Evolutionary conservation across 805 yeast species (phyloP), one percentile per base, ranked within the genome.

Genomic region (Suhomyces emberorum): DNA sequence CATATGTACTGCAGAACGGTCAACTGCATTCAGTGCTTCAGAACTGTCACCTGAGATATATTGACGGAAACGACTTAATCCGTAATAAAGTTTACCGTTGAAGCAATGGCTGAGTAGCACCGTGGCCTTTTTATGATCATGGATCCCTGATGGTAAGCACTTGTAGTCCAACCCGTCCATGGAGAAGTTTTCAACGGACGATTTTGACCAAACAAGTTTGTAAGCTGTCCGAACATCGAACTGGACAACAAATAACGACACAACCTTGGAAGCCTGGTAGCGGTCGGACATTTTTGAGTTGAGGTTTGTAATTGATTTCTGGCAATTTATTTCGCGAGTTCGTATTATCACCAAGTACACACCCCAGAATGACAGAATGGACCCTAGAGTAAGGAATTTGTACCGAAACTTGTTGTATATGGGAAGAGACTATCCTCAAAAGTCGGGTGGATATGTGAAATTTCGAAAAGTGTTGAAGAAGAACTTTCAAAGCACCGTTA

Each of bases 1-100:
- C 79, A 83, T 75, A 44, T 69, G 69, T 18, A 81, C 76, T 23
- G 70, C 39, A 7, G 20, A 14, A 2, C 49, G 32, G 33, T 45
- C 44, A 18, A 38, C 17, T 7, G 7, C n/a, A 8, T 11, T n/a
- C 5, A 6, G 22, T 4, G 15, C 4, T 4, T 21, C 28, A 4
- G 24, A 7, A 12, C 21, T 30, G 7, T 24, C 27, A 3, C 36
- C 43, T 6, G 35, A 29, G 8, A 36, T 27, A 24, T 37, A 32
- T 44, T 61, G 65, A 28, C 57, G 51, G 43, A 63, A 66, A 16
- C 61, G 52, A 11, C 63, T 52, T 14, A 61, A 29, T 9, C 74
- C 74, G 41, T 62, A 63, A 46, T 61, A 61, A 4, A 55, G 34
- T 20, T 39, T 47, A 15, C 46, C 52, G 6, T 44, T 32, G 18